These are phyloP conservation scores for Russula ochroleuca DNA, from an alignment of 768 basidiomycete species.

Conservation along the genomic window DNA sequence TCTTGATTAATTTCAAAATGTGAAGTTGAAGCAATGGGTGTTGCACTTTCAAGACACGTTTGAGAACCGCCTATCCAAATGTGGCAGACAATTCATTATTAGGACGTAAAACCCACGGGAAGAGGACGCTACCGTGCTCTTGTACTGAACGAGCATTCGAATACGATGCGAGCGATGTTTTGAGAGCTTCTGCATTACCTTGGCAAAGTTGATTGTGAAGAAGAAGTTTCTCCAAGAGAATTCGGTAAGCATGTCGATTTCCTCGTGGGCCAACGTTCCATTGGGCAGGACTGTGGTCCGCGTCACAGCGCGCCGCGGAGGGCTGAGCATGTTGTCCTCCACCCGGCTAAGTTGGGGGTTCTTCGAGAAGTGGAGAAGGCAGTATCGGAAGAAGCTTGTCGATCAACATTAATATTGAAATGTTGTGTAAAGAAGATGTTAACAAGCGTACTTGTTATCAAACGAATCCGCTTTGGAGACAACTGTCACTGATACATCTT, in stretches of 20 bases:
- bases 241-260: conserved; percentile 87
- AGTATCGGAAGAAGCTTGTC: conserved; percentile 92
- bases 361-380: conserved; percentile 71
- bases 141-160: conserved; percentile 95
- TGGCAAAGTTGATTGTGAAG: conserved; percentile 93
- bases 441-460: conserved; percentile 64
- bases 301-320: conserved; percentile 55
- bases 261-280: conserved; percentile 74
- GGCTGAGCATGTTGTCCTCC: conserved; percentile 62
- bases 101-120: not conserved
- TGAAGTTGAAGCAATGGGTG: conserved; percentile 94
- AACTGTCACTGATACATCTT: conserved; percentile 81
- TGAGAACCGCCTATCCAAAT: conserved; percentile 75
- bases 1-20: conserved; percentile 95
- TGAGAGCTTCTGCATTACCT: conserved; percentile 95
- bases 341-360: conserved; percentile 53
- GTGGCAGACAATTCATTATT: not conserved
- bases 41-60: conserved; percentile 88
- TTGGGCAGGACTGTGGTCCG: conserved; percentile 61
- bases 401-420: conserved; percentile 12
- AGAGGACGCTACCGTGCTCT: conserved; percentile 73
- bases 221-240: conserved; percentile 99
- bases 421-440: conserved; percentile 1
- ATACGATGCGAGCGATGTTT: conserved; percentile 94
- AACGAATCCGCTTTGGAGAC: conserved; percentile 85